phyloP scores from a whole-genome alignment of 202 grass and related monocot species.

The Thinopyrum obtusiflorum region DNA sequence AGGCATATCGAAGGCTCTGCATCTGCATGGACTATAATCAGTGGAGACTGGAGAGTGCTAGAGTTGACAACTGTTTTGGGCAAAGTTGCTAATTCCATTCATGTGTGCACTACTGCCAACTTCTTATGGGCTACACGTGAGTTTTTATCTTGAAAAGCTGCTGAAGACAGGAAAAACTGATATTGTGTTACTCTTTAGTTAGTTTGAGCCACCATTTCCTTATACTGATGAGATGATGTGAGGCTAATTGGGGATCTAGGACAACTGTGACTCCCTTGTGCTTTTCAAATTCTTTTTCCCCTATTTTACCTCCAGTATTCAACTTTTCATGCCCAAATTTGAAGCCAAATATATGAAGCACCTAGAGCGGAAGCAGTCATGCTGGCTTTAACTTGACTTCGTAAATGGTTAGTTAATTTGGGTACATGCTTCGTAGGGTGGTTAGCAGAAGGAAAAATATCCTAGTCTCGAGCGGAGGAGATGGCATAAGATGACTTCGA shows the following conservation, averaged over 20 bases:
- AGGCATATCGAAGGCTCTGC: conserved; percentile 37
- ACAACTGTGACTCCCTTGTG: background rate
- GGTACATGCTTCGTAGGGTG: no score
- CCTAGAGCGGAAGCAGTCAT: background rate
- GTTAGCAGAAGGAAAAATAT: no score
- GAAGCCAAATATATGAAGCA: background rate
- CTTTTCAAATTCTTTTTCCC: background rate
- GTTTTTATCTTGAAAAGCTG: background rate
- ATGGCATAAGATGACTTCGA: no score
- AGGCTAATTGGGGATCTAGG: background rate
- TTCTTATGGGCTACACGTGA: background rate
- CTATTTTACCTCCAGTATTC: background rate
- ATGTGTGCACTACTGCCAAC: background rate
- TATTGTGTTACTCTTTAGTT: background rate
- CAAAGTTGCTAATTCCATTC: background rate
- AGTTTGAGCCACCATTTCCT: background rate
- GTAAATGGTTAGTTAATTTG: no score
- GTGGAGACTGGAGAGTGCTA: background rate
- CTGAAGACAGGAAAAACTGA: background rate
- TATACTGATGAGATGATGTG: background rate
- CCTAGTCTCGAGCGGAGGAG: no score
- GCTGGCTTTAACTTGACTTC: background rate
- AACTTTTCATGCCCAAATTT: background rate
- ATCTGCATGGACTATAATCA: conserved; percentile 38
- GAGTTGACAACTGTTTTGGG: background rate